These are phyloP conservation scores for Populus deltoides DNA, from an alignment of 345 rosid species.

Conservation along the genomic window DNA sequence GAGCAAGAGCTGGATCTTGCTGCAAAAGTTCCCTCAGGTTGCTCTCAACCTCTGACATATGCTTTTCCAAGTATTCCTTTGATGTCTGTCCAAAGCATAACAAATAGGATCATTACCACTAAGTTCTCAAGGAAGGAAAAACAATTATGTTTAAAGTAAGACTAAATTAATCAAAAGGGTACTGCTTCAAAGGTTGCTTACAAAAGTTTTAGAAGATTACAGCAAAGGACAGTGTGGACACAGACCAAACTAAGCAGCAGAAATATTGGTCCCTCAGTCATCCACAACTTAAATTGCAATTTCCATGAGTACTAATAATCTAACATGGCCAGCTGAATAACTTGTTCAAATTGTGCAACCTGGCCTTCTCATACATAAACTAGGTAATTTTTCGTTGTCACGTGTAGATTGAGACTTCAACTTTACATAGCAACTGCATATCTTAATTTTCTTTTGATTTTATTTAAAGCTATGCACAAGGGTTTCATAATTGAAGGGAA, in stretches of 20 bases:
- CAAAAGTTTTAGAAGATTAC: background rate
- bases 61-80: slow-evolving; percentile 90
- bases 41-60: slow-evolving; percentile 74
- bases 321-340: background rate
- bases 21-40: slow-evolving; percentile 85
- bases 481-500: background rate
- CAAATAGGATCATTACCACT: background rate
- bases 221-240: background rate
- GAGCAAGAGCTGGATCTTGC: slow-evolving; percentile 89
- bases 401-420: background rate
- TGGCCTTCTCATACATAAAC: background rate
- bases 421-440: background rate
- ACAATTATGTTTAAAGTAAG: background rate
- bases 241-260: background rate
- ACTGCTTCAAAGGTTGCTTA: background rate
- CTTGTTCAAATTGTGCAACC: background rate
- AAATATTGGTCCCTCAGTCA: background rate
- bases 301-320: background rate
- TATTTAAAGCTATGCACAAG: background rate
- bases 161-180: background rate
- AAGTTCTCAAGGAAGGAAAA: background rate
- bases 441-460: background rate
- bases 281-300: background rate
- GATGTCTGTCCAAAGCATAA: slow-evolving; percentile 52
- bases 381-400: background rate